Conservation (phyloP, 345 rosid genomes). For the Anastatica hierochuntica region DNA sequence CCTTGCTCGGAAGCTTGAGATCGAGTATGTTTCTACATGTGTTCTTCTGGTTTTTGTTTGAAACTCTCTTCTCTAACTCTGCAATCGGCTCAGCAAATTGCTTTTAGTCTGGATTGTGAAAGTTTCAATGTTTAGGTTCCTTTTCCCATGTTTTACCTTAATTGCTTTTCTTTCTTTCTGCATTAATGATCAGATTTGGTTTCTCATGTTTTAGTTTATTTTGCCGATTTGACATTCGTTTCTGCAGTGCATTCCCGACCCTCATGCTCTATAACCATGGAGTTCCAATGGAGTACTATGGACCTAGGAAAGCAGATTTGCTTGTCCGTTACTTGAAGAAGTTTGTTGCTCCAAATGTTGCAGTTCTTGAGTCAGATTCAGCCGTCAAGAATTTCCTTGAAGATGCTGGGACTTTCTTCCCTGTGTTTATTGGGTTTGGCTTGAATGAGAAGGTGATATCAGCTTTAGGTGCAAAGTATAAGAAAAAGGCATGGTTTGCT, state of each 20-base stretch:
- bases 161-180: too few species aligned
- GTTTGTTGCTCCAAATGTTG: slow-evolving; percentile 84
- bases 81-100: too few species aligned
- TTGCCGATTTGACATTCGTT: too few species aligned
- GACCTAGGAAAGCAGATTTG: slow-evolving; percentile 79
- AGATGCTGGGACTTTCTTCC: slow-evolving; percentile 61
- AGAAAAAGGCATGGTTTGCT: slow-evolving; percentile 94
- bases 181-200: too few species aligned
- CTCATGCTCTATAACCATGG: slow-evolving; percentile 82
- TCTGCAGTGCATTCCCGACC: slow-evolving; percentile 68
- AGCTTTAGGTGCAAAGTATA: slow-evolving; percentile 49
- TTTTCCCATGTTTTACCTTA: too few species aligned
- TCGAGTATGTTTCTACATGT: slow-evolving; percentile 37
- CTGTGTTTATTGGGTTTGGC: slow-evolving; percentile 73
- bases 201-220: too few species aligned
- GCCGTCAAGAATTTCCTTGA: slow-evolving; percentile 55
- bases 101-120: too few species aligned
- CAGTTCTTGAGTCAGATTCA: slow-evolving; percentile 57
- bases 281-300: slow-evolving; percentile 66
- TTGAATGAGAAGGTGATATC: slow-evolving; percentile 47
- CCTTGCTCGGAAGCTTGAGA: slow-evolving; percentile 60
- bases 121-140: too few species aligned
- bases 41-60: too few species aligned
- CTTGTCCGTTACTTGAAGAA: slow-evolving; percentile 79
- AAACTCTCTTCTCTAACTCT: too few species aligned